phyloP scores from a whole-genome alignment of 2,329 filamentous ascomycete species.

The Metarhizium sp. region DNA sequence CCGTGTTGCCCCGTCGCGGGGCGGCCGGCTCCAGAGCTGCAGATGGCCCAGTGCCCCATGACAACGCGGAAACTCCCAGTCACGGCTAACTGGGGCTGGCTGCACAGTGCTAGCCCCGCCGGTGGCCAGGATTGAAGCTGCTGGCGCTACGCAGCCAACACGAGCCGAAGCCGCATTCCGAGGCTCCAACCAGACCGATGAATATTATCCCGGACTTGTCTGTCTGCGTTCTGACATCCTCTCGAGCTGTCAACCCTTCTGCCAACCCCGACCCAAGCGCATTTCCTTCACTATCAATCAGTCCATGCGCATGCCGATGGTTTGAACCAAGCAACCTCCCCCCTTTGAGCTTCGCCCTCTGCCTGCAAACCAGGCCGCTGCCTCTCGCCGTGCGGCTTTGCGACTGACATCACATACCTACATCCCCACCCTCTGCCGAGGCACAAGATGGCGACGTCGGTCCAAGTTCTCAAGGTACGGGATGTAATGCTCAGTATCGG shows the following conservation, averaged over 20 bases:
- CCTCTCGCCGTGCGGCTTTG: background rate
- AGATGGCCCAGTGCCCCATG: no score
- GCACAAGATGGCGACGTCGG: slow-evolving; percentile 17
- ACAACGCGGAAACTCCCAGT: background rate
- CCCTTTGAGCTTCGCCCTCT: background rate
- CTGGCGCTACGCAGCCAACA: background rate
- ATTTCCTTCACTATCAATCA: background rate
- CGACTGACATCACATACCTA: background rate
- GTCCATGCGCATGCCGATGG: background rate
- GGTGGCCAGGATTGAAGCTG: background rate
- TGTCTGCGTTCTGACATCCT: background rate
- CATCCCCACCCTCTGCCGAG: slow-evolving; percentile 12
- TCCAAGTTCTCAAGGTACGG: slow-evolving; percentile 21
- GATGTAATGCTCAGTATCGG: background rate
- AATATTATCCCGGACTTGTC: background rate
- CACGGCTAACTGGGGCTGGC: background rate
- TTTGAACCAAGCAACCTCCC: background rate
- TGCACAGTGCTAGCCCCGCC: no score
- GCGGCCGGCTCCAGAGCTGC: background rate
- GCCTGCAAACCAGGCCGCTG: background rate
- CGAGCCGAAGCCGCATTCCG: slow-evolving; percentile 2
- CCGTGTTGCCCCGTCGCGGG: no score
- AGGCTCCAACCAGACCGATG: slow-evolving; percentile 1
- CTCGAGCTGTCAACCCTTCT: background rate
- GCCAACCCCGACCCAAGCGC: background rate